Conservation (phyloP, 768 basidiomycete species). For the Saitozyma sp. region DNA sequence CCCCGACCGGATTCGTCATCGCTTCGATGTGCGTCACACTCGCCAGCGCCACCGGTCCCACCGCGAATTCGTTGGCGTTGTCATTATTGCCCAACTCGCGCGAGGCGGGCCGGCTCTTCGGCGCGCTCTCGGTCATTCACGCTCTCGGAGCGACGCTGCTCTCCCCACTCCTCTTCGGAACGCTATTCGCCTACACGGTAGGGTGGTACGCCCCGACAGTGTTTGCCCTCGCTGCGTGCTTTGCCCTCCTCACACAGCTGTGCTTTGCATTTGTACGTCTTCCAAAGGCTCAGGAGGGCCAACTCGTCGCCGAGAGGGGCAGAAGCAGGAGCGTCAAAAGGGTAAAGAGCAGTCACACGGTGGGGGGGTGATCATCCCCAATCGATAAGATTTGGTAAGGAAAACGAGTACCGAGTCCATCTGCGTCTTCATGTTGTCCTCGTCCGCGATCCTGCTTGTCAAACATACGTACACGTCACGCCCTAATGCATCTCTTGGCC, state of each 20-base stretch:
- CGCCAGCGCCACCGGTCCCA: slow-evolving; percentile 66
- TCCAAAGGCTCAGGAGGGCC: slow-evolving; percentile 7
- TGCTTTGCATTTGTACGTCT: slow-evolving; percentile 26
- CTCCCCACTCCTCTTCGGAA: slow-evolving; percentile 71
- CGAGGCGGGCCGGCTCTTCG: slow-evolving; percentile 75
- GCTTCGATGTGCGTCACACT: slow-evolving; percentile 61
- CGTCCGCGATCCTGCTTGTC: too few species aligned
- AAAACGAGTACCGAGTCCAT: too few species aligned
- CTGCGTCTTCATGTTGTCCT: too few species aligned
- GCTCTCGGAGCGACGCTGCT: slow-evolving; percentile 66
- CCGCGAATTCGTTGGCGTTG: slow-evolving; percentile 70
- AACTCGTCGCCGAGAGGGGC: slow-evolving; percentile 29
- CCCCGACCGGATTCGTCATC: slow-evolving; percentile 59
- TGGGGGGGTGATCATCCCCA: too few species aligned
- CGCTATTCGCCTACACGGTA: slow-evolving; percentile 71
- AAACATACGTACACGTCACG: too few species aligned
- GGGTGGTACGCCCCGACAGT: slow-evolving; percentile 68
- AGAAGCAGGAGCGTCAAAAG: slow-evolving; percentile 39
- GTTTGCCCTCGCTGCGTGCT: slow-evolving; percentile 60
- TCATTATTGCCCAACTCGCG: slow-evolving; percentile 57
- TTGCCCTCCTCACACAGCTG: slow-evolving; percentile 22
- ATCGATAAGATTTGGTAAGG: too few species aligned
- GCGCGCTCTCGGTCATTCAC: slow-evolving; percentile 72
- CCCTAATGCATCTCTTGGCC: too few species aligned
- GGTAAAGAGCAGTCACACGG: slow-evolving; percentile 24